Conservation (phyloP, 495 filamentous ascomycete genomes). For the Neurospora intermedia region DNA sequence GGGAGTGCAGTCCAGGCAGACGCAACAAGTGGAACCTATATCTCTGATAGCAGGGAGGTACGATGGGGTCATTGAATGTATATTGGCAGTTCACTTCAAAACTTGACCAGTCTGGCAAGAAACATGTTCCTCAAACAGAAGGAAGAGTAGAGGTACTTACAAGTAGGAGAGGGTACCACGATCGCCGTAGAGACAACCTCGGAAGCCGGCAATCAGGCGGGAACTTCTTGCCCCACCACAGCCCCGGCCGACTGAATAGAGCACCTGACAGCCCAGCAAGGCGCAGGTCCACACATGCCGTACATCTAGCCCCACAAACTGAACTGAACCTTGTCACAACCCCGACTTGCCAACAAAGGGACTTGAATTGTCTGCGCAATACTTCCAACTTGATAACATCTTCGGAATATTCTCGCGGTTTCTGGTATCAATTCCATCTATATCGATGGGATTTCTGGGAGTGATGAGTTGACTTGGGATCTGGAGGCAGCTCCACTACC, state of each 20-base stretch:
- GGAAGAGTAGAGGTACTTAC: too few relatives aligned
- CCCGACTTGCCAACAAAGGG: not conserved
- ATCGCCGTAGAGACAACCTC: too few relatives aligned
- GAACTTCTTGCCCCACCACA: not conserved
- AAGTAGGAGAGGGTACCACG: too few relatives aligned
- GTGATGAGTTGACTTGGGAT: not conserved
- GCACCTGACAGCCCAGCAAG: not conserved
- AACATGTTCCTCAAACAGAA: too few relatives aligned
- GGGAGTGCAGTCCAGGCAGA: not conserved
- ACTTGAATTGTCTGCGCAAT: not conserved
- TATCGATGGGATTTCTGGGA: not conserved
- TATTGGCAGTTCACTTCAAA: too few relatives aligned
- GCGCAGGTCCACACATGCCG: not conserved
- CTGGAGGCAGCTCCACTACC: not conserved
- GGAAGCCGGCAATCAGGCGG: too few relatives aligned
- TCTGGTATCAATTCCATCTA: not conserved
- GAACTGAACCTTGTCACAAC: not conserved
- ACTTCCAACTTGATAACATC: not conserved
- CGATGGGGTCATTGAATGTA: too few relatives aligned
- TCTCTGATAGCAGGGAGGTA: too few relatives aligned
- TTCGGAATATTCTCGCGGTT: not conserved
- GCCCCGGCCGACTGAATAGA: not conserved
- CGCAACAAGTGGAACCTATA: too few relatives aligned
- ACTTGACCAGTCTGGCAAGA: too few relatives aligned
- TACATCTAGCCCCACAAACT: too few relatives aligned